Base-by-base conservation (phyloP, 371 early-diverging fungal genomes). In the Mortierella sp. region DNA sequence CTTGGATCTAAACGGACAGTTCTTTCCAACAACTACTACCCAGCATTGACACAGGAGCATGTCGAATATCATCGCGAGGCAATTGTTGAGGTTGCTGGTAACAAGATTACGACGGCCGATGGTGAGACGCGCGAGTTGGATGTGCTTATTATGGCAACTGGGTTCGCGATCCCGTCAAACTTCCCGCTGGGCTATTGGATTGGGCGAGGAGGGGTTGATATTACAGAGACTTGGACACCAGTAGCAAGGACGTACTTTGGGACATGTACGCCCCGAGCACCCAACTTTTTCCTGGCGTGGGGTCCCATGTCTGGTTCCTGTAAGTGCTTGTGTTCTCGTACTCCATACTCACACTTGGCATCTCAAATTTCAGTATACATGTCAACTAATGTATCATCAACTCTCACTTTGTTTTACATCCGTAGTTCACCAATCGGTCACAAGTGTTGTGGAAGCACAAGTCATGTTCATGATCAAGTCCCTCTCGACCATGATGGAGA, bases 241-340 rank as follows among this genome's bases (percentile, higher is more conserved):
- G 73, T 57, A 44, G 78, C 82, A 16, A 72, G 60, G 24, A 86
- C 82, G 5, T 86, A 82, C 26, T 82, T 75, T 50, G 86, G 86
- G 45, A 82, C 80, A n/a, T 80, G 77, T 58, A 78, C 75, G 3
- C 82, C 82, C 0, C 28, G 74, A 10, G 80, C 86, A 0, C 86
- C 86, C n/a, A 86, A 86, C 73, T 80, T 80, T 77, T 86, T 75
- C 58, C 21, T 86, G 75, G 26, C 80, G 14, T 82, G 82, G 78
- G 86, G 86, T 28, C 86, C 86, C 26, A 80, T 77, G 47, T 74
- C 82, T 45, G 80, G 82, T 1, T 65, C 82, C 9, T 77, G 84
- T 81, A 81, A 81, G 68, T 47, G 11, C 50, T 26, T 24, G n/a
- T 45, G 16, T 7, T 34, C 7, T 34, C 65, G 42, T 38, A 38